These are phyloP conservation scores for Garcia nutans DNA, from an alignment of 345 rosid species.

Conservation along the genomic window DNA sequence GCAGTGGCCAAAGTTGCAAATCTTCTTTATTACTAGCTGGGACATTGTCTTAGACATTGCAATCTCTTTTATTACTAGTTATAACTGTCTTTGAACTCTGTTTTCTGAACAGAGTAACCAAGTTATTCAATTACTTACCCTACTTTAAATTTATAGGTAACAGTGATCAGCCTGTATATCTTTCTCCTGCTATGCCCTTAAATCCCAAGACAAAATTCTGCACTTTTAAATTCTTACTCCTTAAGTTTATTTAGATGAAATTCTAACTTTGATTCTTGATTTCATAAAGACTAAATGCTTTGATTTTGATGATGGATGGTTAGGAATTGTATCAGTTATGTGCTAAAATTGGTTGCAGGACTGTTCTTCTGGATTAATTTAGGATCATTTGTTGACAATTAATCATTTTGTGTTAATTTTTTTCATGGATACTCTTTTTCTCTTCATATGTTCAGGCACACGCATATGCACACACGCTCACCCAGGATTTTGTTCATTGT, in stretches of 20 bases:
- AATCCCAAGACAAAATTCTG: not conserved
- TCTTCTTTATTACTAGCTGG: not conserved
- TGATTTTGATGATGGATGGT: not conserved
- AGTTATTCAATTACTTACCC: not conserved
- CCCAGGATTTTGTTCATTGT: not conserved
- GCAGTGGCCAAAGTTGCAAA: not conserved
- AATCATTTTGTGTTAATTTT: not conserved
- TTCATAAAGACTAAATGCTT: not conserved
- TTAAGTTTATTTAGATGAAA: not conserved
- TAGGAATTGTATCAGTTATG: not conserved
- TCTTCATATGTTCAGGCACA: not conserved
- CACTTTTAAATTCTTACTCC: not conserved
- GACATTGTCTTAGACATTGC: not conserved
- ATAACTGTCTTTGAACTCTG: not conserved
- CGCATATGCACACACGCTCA: not conserved
- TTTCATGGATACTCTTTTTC: not conserved
- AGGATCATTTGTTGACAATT: not conserved
- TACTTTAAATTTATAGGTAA: not conserved
- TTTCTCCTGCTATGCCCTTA: not conserved
- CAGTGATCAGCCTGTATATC: not conserved
- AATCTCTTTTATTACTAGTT: not conserved
- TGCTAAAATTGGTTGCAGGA: not conserved
- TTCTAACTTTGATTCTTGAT: not conserved
- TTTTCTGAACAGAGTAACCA: not conserved
- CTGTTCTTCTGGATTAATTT: not conserved